phyloP scores from a whole-genome alignment of 768 basidiomycete species.

The Omphalotus guepiniiformis region DNA sequence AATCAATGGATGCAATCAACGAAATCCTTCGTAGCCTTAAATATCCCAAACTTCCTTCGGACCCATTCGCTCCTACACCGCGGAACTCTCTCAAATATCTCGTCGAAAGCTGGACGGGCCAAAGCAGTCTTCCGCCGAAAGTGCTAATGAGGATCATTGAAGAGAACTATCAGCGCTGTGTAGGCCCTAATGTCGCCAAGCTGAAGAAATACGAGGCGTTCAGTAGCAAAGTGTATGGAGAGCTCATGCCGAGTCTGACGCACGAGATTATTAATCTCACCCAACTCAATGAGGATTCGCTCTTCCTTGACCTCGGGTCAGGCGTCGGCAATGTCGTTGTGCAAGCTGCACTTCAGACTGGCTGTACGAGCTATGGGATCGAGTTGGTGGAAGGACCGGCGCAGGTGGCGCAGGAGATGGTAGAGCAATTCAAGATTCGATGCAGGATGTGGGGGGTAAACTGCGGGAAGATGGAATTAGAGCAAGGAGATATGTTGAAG shows the following conservation, averaged over 20 bases:
- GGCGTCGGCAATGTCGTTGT: constrained; percentile 85
- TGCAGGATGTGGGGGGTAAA: constrained; percentile 90
- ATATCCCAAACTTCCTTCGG: constrained; percentile 52
- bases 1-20: constrained; percentile 61
- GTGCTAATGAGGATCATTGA: constrained; percentile 77
- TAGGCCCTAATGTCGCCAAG: constrained; percentile 83
- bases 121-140: constrained; percentile 51
- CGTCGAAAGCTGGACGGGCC: constrained; percentile 46
- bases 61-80: constrained; percentile 40
- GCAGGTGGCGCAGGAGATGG: constrained; percentile 71
- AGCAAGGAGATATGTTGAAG: constrained; percentile 83
- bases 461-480: constrained; percentile 71
- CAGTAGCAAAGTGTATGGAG: constrained; percentile 85
- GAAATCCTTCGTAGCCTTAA: constrained; percentile 58
- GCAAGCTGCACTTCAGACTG: constrained; percentile 78
- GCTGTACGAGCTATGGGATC: constrained; percentile 73
- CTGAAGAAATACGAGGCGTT: constrained; percentile 81
- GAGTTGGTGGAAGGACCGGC: constrained; percentile 79
- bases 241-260: constrained; percentile 79
- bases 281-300: constrained; percentile 50
- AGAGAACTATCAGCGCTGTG: constrained; percentile 90
- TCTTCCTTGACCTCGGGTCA: constrained; percentile 82
- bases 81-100: constrained; percentile 46
- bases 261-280: constrained; percentile 63
- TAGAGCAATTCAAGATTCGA: constrained; percentile 67